Percentiles rank a stretch among this genome's conserved stretches.
phyloP scores from a whole-genome alignment of 192 early-diverging fungal species.

The Dispira simplex region DNA sequence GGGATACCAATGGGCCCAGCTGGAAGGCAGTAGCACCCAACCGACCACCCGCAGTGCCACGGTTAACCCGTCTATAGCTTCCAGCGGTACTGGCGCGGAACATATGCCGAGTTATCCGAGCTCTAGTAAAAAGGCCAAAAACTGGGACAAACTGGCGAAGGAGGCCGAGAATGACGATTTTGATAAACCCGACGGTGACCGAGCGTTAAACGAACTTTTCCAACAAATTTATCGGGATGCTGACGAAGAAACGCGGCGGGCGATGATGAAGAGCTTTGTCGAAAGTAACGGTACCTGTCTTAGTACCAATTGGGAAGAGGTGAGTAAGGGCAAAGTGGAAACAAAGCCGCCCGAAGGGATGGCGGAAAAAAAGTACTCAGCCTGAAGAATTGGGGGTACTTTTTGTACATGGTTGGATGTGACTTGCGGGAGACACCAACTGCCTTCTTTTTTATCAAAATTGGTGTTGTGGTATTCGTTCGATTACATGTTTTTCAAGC shows the following conservation, averaged over 20 bases:
- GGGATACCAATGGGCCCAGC: slow-evolving; percentile 72
- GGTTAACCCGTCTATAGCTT: slow-evolving; percentile 23
- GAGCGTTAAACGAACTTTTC: slow-evolving; percentile 82
- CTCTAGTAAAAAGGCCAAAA: slow-evolving; percentile 37
- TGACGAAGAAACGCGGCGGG: slow-evolving; percentile 67
- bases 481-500: too few species aligned
- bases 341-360: slow-evolving; percentile 86
- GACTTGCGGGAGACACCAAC: too few species aligned
- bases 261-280: slow-evolving; percentile 96
- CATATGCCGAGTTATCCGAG: slow-evolving; percentile 12
- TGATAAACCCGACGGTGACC: slow-evolving; percentile 81
- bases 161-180: slow-evolving; percentile 60
- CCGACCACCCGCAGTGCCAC: slow-evolving; percentile 24
- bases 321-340: slow-evolving; percentile 69
- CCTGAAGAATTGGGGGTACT: too few species aligned
- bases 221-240: slow-evolving; percentile 86
- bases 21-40: slow-evolving; percentile 53
- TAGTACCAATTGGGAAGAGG: slow-evolving; percentile 92
- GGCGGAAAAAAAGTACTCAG: slow-evolving; percentile 56
- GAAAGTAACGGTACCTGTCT: slow-evolving; percentile 92
- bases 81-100: slow-evolving; percentile 9
- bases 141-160: slow-evolving; percentile 74
- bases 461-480: too few species aligned
- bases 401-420: too few species aligned
- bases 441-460: too few species aligned